These are phyloP conservation scores for Cylindrotheca fusiformis DNA, from an alignment of 108 stramenopile genomes.

Conservation along the genomic window DNA sequence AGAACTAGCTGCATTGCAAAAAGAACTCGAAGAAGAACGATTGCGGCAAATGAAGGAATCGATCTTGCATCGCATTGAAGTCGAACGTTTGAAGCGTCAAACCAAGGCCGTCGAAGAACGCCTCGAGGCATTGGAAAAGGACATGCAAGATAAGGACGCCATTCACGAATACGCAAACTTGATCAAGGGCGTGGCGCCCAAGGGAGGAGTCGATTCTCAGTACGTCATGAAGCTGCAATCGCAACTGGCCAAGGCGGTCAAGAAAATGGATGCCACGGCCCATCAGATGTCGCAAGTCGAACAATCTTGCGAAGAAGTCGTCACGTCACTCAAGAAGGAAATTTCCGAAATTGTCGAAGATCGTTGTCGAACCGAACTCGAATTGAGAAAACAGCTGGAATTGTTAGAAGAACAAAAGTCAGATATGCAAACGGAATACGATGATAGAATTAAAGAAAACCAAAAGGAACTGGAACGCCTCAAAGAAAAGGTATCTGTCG, in stretches of 20 bases:
- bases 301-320: conserved; percentile 43
- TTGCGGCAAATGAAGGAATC: conserved; percentile 56
- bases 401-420: conserved; percentile 48
- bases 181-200: conserved; percentile 68
- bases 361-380: conserved; percentile 59
- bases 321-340: conserved; percentile 44
- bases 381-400: conserved; percentile 55
- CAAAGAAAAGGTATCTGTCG: conserved; percentile 32
- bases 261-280: conserved; percentile 58
- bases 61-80: conserved; percentile 54
- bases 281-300: conserved; percentile 58
- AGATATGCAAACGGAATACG: conserved; percentile 55
- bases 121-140: conserved; percentile 56
- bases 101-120: conserved; percentile 55
- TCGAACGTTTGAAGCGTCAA: conserved; percentile 51
- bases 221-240: conserved; percentile 61
- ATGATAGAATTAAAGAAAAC: conserved; percentile 50
- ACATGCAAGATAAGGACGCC: conserved; percentile 63
- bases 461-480: conserved; percentile 44
- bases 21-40: conserved; percentile 50
- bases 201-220: conserved; percentile 51
- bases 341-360: conserved; percentile 57
- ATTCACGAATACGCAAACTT: conserved; percentile 66
- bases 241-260: conserved; percentile 60
- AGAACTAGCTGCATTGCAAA: conserved; percentile 41